These are phyloP conservation scores for Paracoccidioides lutzii DNA, from an alignment of 2,329 filamentous ascomycete species.

Conservation along the genomic window DNA sequence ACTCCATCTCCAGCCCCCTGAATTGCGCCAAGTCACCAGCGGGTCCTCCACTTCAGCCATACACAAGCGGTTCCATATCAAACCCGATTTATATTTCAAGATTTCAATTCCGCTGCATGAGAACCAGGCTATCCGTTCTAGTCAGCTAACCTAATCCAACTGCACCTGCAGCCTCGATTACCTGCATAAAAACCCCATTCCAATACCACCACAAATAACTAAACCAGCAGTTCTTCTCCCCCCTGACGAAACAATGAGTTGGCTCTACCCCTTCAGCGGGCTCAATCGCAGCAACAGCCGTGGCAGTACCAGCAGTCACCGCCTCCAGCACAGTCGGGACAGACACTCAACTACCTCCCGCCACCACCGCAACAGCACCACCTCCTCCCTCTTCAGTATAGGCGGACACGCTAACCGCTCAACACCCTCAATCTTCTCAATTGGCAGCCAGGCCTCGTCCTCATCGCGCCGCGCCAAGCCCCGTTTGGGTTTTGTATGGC, in stretches of 20 bases:
- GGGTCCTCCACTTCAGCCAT: background rate
- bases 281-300: conserved; percentile 15
- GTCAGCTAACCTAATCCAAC: background rate
- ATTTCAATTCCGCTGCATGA: background rate
- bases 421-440: conserved; percentile 34
- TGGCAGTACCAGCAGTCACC: conserved; percentile 15
- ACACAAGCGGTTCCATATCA: background rate
- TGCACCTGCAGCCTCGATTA: background rate
- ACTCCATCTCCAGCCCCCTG: too few relatives aligned
- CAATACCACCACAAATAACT: background rate
- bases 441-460: conserved; percentile 39
- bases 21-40: background rate
- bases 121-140: background rate
- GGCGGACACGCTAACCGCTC: conserved; percentile 23
- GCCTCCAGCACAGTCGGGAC: conserved; percentile 20
- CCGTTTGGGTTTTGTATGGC: conserved; percentile 62
- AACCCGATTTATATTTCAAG: background rate
- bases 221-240: background rate
- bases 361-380: conserved; percentile 23
- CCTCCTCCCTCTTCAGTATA: conserved; percentile 36
- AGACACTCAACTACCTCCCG: conserved; percentile 22
- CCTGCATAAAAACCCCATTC: background rate
- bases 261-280: conserved; percentile 29
- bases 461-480: conserved; percentile 69
- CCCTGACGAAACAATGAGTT: conserved; percentile 26